phyloP scores from a whole-genome alignment of 2,329 filamentous ascomycete genomes.

The Aspergillus flavus region DNA sequence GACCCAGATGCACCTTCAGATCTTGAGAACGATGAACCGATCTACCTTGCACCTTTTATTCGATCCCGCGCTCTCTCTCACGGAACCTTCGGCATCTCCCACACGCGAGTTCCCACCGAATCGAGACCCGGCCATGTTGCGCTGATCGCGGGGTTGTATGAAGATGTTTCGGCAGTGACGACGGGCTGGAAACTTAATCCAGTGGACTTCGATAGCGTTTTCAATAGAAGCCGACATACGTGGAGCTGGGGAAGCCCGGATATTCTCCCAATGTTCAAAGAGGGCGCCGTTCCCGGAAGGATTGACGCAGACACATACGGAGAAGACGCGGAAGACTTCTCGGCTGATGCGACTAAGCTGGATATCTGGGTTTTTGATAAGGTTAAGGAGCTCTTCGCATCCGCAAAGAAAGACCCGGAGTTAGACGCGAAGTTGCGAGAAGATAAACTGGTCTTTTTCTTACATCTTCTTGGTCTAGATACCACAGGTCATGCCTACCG shows the following conservation, averaged over 20 bases:
- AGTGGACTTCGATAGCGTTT: slow-evolving; percentile 97
- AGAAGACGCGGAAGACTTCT: slow-evolving; percentile 87
- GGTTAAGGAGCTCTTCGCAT: slow-evolving; percentile 82
- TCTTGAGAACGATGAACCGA: slow-evolving; percentile 51
- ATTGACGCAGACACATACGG: slow-evolving; percentile 87
- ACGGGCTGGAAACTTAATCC: slow-evolving; percentile 99
- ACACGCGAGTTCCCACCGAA: slow-evolving; percentile 95
- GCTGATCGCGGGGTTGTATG: slow-evolving; percentile 92
- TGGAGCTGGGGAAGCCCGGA: slow-evolving; percentile 99
- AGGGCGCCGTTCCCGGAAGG: slow-evolving; percentile 83
- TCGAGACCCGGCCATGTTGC: slow-evolving; percentile 96
- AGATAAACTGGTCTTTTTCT: slow-evolving; percentile 91
- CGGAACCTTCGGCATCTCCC: slow-evolving; percentile 95
- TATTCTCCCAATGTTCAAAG: slow-evolving; percentile 95
- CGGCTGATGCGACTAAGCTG: slow-evolving; percentile 74
- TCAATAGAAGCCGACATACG: slow-evolving; percentile 93
- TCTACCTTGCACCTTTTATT: slow-evolving; percentile 86
- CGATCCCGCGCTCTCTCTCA: slow-evolving; percentile 85
- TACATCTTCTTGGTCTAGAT: slow-evolving; percentile 89
- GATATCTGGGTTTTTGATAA: slow-evolving; percentile 96
- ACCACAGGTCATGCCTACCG: slow-evolving; percentile 84
- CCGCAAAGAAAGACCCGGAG: slow-evolving; percentile 75
- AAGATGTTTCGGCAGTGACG: slow-evolving; percentile 95
- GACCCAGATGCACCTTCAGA: slow-evolving; percentile 59
- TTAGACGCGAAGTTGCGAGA: slow-evolving; percentile 72